phyloP scores from a whole-genome alignment of 305 asterid species.

The Nicotiana rustica region DNA sequence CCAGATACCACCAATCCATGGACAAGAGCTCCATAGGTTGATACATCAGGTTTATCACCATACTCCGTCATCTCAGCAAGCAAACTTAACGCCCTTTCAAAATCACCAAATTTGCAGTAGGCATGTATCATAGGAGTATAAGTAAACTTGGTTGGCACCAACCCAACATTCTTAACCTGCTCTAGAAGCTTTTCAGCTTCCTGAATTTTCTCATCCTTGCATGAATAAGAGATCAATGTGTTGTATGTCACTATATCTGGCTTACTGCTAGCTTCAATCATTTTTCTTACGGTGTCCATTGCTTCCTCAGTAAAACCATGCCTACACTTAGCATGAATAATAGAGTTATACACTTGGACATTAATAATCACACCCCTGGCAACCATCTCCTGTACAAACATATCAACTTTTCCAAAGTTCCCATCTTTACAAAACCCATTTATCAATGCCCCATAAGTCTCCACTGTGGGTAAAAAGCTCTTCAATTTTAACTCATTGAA shows the following conservation, averaged over 20 bases:
- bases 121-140: conserved; percentile 82
- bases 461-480: conserved; percentile 75
- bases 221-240: conserved; percentile 70
- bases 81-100: conserved; percentile 71
- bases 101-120: conserved; percentile 62
- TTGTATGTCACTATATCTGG: conserved; percentile 78
- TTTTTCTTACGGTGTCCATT: conserved; percentile 52
- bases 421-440: conserved; percentile 74
- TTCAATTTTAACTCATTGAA: conserved; percentile 68
- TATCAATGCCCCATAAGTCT: conserved; percentile 83
- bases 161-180: conserved; percentile 52
- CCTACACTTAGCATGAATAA: conserved; percentile 70
- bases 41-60: conserved; percentile 77
- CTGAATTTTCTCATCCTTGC: conserved; percentile 66
- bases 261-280: conserved; percentile 60
- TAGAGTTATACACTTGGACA: conserved; percentile 61
- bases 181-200: conserved; percentile 75
- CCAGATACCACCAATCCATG: conserved; percentile 82
- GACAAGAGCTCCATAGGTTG: conserved; percentile 75
- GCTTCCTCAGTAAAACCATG: conserved; percentile 62
- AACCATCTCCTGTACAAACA: conserved; percentile 72
- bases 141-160: conserved; percentile 64
- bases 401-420: conserved; percentile 62
- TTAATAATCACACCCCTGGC: conserved; percentile 61
- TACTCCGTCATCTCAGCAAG: conserved; percentile 72